Evolutionary conservation across 2,329 filamentous ascomycete species (phyloP), one percentile per base, ranked within the genome.

Genomic region (Botrytis porri): DNA sequence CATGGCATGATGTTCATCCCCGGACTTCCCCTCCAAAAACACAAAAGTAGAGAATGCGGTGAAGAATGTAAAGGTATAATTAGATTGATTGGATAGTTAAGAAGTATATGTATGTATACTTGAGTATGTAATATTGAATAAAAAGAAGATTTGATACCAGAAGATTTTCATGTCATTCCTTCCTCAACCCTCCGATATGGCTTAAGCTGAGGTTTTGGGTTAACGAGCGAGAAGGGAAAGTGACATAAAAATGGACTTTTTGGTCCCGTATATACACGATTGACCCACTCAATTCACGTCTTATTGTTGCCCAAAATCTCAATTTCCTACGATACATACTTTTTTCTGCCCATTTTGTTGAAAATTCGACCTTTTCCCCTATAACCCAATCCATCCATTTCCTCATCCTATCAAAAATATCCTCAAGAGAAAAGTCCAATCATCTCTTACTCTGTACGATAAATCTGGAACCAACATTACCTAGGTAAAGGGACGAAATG

Each of bases 391-490:
- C 5, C 54, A 29, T 43, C 35, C 6, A 39, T 43, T 41, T 18
- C 35, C 35, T 29, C 29, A 37, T 66, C 37, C 60, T 35, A 66
- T 54, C 22, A 72, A 60, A 48, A 7, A 59, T 62, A 41, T 14
- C 8, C 35, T 18, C 76, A 73, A 66, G 76, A n/a, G 74, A 51
- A 75, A 77, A 75, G 2, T 37, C 29, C 43, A 22, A 37, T 48
- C 35, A n/a, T 18, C n/a, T 48, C 43, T 29, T 29, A 8, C n/a
- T 57, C 51, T 29, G 51, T 29, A 22, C 2, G 8, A 18, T 22
- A 14, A 57, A 32, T 43, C 43, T n/a, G 29, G 14, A 51, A 37
- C 39, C n/a, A 9, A n/a, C n/a, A 22, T 18, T 43, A 29, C n/a
- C 37, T 63, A 29, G 25, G 16, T 29, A 63, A 32, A 63, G n/a